phyloP scores from a whole-genome alignment of 2,329 filamentous ascomycete species.

The Monilinia laxa region DNA sequence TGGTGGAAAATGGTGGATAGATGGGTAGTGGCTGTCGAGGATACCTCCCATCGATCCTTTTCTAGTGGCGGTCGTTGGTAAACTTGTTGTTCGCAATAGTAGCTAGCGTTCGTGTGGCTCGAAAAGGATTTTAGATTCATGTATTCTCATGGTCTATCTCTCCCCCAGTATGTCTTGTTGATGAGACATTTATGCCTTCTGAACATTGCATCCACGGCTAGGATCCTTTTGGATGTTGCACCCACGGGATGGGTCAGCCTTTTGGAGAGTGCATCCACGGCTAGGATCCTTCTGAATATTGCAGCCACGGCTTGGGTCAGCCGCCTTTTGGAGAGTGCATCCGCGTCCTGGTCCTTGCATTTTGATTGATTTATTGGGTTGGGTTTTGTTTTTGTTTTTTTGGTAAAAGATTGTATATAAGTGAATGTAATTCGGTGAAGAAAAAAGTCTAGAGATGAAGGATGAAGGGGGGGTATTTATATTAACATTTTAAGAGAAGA shows the following conservation, averaged over 20 bases:
- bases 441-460: not conserved
- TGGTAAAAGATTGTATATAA: constrained; percentile 14
- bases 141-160: constrained; percentile 12
- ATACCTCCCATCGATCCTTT: constrained; percentile 1
- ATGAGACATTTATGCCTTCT: constrained; percentile 19
- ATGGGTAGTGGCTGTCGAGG: not conserved
- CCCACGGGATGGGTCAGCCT: constrained; percentile 5
- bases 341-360: constrained; percentile 19
- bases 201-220: constrained; percentile 12
- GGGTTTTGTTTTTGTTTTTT: constrained; percentile 14
- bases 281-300: constrained; percentile 12
- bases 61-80: not conserved
- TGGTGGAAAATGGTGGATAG: not conserved
- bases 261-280: constrained; percentile 21
- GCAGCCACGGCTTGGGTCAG: constrained; percentile 12
- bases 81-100: constrained; percentile 2
- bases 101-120: not conserved
- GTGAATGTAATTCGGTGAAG: constrained; percentile 20
- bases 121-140: not conserved
- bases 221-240: too few relatives aligned
- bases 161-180: not conserved
- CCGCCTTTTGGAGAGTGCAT: constrained; percentile 11
- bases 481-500: not conserved
- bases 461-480: constrained; percentile 8
- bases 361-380: constrained; percentile 18